Conservation (phyloP, 306 rosid species). For the Lathyrus oleraceus region DNA sequence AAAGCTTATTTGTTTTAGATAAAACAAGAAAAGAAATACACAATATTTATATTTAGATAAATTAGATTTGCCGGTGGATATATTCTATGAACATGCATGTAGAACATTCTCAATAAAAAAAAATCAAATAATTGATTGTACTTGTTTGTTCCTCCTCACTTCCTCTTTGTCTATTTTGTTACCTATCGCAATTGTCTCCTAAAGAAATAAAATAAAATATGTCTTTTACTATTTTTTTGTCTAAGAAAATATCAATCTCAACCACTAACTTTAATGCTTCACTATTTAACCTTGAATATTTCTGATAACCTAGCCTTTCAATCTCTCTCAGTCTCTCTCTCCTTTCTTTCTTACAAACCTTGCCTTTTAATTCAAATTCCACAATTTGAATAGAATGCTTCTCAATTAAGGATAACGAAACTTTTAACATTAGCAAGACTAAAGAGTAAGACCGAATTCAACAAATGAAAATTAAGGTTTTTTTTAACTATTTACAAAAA, state of each 20-base stretch:
- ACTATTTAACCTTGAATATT: neutral
- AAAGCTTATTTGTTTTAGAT: too few relatives aligned
- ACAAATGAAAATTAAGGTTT: too few relatives aligned
- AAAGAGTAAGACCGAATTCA: too few relatives aligned
- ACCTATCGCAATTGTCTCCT: too few relatives aligned
- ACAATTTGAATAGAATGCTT: neutral
- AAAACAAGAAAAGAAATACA: too few relatives aligned
- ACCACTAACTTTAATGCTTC: neutral
- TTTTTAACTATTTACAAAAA: too few relatives aligned
- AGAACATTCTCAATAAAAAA: neutral
- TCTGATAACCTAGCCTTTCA: neutral
- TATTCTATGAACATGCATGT: neutral
- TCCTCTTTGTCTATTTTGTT: neutral
- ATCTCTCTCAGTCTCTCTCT: neutral
- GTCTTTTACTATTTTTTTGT: neutral
- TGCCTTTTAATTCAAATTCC: neutral
- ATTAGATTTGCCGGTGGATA: conserved; percentile 1
- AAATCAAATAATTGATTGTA: neutral
- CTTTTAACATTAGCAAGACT: too few relatives aligned
- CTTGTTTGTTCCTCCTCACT: neutral
- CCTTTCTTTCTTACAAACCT: too few relatives aligned
- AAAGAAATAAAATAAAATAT: too few relatives aligned
- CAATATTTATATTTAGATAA: neutral
- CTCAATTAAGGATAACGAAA: neutral
- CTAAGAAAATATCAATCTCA: neutral